These are phyloP conservation scores for Penicillium griseofulvum DNA, from an alignment of 2,329 filamentous ascomycete genomes.

Conservation along the genomic window DNA sequence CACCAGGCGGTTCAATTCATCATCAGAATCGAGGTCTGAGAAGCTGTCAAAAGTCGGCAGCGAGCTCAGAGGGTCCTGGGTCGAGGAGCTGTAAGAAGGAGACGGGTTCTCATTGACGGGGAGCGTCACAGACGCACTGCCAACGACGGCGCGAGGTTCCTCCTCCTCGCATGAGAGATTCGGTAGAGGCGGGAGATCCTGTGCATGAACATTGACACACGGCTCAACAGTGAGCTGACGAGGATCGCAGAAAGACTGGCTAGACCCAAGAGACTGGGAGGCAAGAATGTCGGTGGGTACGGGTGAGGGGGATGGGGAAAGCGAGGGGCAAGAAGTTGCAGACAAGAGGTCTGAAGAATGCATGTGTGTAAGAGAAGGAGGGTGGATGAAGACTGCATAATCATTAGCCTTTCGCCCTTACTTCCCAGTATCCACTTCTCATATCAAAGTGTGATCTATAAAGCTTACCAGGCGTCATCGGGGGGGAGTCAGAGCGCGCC, in stretches of 20 bases:
- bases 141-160: constrained; percentile 37
- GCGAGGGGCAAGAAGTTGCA: constrained; percentile 70
- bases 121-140: constrained; percentile 37
- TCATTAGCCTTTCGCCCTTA: constrained; percentile 28
- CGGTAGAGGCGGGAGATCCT: constrained; percentile 61
- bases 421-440: constrained; percentile 1
- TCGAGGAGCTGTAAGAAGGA: constrained; percentile 41
- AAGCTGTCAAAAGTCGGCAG: constrained; percentile 78
- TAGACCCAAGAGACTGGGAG: constrained; percentile 59
- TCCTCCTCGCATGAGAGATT: constrained; percentile 51
- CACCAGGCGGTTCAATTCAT: constrained; percentile 77
- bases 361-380: constrained; percentile 62
- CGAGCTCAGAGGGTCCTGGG: constrained; percentile 54
- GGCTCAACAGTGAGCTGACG: constrained; percentile 75
- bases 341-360: constrained; percentile 67
- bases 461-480: constrained; percentile 83
- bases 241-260: constrained; percentile 80
- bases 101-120: constrained; percentile 39
- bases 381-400: constrained; percentile 62
- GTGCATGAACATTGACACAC: constrained; percentile 45
- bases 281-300: constrained; percentile 70
- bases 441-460: constrained; percentile 7
- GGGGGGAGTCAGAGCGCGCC: constrained; percentile 74
- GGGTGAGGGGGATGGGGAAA: constrained; percentile 82
- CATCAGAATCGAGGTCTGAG: constrained; percentile 86